phyloP scores from a whole-genome alignment of 2,329 filamentous ascomycete genomes.

The Penicillium sp. region DNA sequence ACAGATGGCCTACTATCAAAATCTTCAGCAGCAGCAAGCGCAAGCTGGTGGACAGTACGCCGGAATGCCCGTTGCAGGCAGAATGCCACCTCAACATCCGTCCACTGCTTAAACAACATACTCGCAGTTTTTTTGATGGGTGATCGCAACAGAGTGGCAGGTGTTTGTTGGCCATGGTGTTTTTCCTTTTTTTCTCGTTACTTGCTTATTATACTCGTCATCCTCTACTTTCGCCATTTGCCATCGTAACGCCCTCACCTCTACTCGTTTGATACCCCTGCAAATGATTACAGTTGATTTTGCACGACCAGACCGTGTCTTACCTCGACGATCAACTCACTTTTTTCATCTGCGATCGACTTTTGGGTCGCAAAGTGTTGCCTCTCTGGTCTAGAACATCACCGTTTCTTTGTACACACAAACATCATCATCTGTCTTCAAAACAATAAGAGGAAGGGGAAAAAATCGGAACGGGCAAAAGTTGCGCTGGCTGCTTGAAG shows the following conservation, averaged over 20 bases:
- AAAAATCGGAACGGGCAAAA: constrained; percentile 1
- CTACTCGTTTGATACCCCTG: constrained; percentile 15
- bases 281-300: constrained; percentile 1
- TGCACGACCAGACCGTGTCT: constrained; percentile 3
- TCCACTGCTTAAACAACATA: constrained; percentile 61
- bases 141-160: constrained; percentile 10
- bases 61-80: constrained; percentile 68
- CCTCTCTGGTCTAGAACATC: constrained; percentile 1
- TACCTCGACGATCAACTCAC: constrained; percentile 8
- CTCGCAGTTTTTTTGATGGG: background rate
- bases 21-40: constrained; percentile 65
- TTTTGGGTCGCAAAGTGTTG: background rate
- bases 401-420: constrained; percentile 12
- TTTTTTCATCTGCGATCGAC: constrained; percentile 2
- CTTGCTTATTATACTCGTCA: constrained; percentile 18
- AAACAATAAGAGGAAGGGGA: constrained; percentile 1
- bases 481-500: constrained; percentile 7
- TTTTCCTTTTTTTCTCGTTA: constrained; percentile 19
- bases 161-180: constrained; percentile 22
- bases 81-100: constrained; percentile 78
- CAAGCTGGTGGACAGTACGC: constrained; percentile 65
- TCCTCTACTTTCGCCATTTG: constrained; percentile 17
- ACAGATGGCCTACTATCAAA: constrained; percentile 78
- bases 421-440: constrained; percentile 4
- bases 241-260: constrained; percentile 11